These are phyloP conservation scores for Monosporozyma servazzii DNA, from an alignment of 805 yeast species.

Conservation along the genomic window DNA sequence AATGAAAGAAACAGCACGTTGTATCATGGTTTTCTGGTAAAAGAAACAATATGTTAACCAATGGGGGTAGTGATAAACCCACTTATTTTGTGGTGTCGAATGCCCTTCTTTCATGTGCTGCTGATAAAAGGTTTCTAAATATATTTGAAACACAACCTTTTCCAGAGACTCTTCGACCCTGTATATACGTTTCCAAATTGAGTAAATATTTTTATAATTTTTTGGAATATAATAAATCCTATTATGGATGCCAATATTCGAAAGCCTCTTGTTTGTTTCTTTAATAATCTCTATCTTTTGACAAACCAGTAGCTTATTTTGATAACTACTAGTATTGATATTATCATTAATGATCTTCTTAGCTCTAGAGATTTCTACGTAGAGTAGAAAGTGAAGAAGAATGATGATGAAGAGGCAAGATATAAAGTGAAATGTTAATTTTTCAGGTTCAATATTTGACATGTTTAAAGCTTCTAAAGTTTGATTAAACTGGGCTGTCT, in stretches of 20 bases:
- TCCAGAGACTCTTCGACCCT: conserved; percentile 33
- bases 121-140: conserved; percentile 14
- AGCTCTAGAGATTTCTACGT: conserved; percentile 44
- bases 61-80: neutral
- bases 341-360: conserved; percentile 40
- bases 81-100: neutral
- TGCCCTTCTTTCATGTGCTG: conserved; percentile 3
- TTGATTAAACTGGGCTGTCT: conserved; percentile 14
- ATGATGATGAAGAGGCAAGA: conserved; percentile 46
- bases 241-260: conserved; percentile 39
- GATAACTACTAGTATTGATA: conserved; percentile 26
- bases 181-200: conserved; percentile 25
- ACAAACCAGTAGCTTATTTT: conserved; percentile 32
- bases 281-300: conserved; percentile 37
- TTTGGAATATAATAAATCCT: conserved; percentile 50
- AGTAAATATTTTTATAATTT: conserved; percentile 33
- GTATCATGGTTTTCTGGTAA: neutral
- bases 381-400: conserved; percentile 47
- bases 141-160: conserved; percentile 30
- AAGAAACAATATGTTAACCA: neutral
- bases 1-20: neutral
- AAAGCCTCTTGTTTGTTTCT: conserved; percentile 15
- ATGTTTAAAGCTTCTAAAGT: conserved; percentile 57
- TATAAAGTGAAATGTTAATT: conserved; percentile 54
- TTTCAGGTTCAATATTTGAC: conserved; percentile 50